Conservation (phyloP, 1,284 basidiomycete genomes). For the Neonothopanus nambi region DNA sequence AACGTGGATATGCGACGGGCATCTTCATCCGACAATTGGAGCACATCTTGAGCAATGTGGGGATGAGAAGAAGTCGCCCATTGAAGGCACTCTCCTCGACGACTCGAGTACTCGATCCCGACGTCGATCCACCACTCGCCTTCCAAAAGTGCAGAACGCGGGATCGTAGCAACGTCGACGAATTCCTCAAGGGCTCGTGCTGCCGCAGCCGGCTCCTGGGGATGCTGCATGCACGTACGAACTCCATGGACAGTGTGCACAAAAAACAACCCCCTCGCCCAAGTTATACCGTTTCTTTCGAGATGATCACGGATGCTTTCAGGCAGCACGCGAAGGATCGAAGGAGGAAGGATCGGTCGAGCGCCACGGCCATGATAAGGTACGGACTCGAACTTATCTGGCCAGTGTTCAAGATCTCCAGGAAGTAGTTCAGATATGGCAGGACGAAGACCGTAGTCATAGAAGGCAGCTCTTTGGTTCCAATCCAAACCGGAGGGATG, state of each 20-base stretch:
- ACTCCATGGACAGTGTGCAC: not conserved
- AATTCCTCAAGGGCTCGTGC: not conserved
- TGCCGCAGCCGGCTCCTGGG: constrained; percentile 20
- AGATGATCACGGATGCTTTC: not conserved
- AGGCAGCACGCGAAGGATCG: not conserved
- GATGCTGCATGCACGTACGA: not conserved
- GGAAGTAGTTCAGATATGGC: not conserved
- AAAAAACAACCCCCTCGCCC: not conserved
- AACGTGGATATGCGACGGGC: not conserved
- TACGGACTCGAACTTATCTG: not conserved
- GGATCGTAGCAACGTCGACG: not conserved
- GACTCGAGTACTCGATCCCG: not conserved
- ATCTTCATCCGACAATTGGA: not conserved
- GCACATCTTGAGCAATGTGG: not conserved
- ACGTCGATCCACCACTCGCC: not conserved
- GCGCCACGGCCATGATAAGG: not conserved
- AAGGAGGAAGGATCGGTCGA: no score
- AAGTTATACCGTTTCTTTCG: not conserved
- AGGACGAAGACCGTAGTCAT: not conserved
- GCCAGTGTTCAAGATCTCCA: not conserved
- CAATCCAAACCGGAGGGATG: no score
- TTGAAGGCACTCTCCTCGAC: not conserved
- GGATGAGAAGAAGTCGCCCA: not conserved
- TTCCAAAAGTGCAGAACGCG: no score
- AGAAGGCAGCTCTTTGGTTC: no score